A percentile compares a stretch with the other conserved stretches of the same genome.
Evolutionary conservation across 306 rosid genomes (phyloP).

Genomic region (Aeschynomene evenia): DNA sequence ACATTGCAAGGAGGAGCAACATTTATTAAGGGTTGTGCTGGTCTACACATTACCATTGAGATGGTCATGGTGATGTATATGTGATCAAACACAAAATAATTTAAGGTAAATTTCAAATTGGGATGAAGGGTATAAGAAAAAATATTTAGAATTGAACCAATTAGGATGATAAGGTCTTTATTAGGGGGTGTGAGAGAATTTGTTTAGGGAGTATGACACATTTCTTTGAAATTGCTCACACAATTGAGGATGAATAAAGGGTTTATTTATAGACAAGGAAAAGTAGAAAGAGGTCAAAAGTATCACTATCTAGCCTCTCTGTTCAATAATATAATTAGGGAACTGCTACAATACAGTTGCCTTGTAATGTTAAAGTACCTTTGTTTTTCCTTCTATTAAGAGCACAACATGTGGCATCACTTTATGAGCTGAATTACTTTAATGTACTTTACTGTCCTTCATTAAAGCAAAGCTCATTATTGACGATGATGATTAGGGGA

Average conservation of each 20-base stretch:
- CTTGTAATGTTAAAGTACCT: too few species aligned
- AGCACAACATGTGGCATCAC: too few species aligned
- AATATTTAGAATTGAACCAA: neutral
- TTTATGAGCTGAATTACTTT: too few species aligned
- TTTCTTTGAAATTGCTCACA: neutral
- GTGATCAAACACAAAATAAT: neutral
- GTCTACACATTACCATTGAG: slow-evolving; percentile 44
- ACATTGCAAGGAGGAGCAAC: slow-evolving; percentile 36
- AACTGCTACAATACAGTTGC: too few species aligned
- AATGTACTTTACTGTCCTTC: too few species aligned
- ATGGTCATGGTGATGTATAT: slow-evolving; percentile 27
- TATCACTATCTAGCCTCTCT: slow-evolving; percentile 21
- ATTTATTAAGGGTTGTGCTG: slow-evolving; percentile 36
- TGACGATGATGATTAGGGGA: too few species aligned
- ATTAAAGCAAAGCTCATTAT: too few species aligned
- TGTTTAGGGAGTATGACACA: neutral
- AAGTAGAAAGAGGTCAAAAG: slow-evolving; percentile 30
- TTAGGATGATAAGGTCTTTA: neutral
- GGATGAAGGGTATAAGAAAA: neutral
- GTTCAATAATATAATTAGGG: slow-evolving; percentile 22
- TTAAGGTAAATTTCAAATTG: neutral
- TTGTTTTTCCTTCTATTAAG: too few species aligned
- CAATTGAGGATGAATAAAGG: slow-evolving; percentile 15
- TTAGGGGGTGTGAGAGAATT: neutral
- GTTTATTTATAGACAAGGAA: slow-evolving; percentile 32